Base-by-base conservation (phyloP, 2,329 filamentous ascomycete species). In the Clarireedia hainanense region DNA sequence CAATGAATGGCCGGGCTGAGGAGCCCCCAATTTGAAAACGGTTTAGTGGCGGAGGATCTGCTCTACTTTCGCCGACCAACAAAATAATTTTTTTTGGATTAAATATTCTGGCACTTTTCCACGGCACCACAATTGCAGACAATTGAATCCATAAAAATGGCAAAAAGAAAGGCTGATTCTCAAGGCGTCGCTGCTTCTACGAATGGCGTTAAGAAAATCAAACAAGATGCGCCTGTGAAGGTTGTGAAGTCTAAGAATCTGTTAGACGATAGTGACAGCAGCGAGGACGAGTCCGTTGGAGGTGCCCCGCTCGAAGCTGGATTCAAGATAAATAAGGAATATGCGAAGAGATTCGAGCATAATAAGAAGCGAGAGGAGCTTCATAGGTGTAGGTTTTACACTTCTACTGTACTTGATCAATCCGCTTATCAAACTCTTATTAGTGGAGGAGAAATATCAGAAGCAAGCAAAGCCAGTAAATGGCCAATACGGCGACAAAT, bases 301-400 rank as follows among this genome's bases (percentile, higher is more conserved):
- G 69, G 65, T 66, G 71, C 63, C 65, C 67, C 63, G 63, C 70
- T 68, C 57, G 66, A 63, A 39, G 66, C 69, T 39, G 70, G 71
- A 30, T 80, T 97, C 70, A 91, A 88, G 69, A 85, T 99, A 72
- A 97, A 99, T 72, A 78, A 91, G 69, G 89, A 95, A 52, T 99
- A 86, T 71, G 94, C 94, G 45, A 83, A 81, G 63, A 80, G 89
- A 42, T 97, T 96, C 65, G 94, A 99, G 71, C 81, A 97, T 74
- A 99, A 99, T 75, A 96, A 97, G 76, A 96, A 96, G 75, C 83
- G 92, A 57, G 91, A 95, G 69, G 94, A 99, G 70, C 75, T 84
- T 61, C 85, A 91, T 15, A 79, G 81, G 67, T 71, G 85, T 88
- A 67, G 65, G 81, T 72, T 27, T 50, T 62, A 46, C 20, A 40